Evolutionary conservation across 164 flowering plant species (phyloP).

Genomic region (Vitis cinerea): DNA sequence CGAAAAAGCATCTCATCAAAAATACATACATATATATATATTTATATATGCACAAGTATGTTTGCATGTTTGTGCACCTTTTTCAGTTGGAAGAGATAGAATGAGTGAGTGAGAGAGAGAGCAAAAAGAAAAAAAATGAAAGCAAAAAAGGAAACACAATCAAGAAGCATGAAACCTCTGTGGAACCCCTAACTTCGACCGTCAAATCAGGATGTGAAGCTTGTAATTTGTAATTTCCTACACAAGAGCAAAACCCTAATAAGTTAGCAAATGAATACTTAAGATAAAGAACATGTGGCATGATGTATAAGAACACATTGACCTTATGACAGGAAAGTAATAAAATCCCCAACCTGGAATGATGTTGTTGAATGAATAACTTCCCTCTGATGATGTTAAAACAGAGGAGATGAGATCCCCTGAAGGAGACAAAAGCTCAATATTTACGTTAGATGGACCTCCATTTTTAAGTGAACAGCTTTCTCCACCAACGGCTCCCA

Average conservation of each 20-base stretch:
- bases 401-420: conserved; percentile 67
- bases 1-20: not conserved
- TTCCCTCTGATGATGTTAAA: conserved; percentile 60
- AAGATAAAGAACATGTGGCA: not conserved
- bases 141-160: not conserved
- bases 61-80: too few relatives aligned
- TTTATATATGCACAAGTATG: too few relatives aligned
- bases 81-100: not conserved
- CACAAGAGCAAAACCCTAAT: not conserved
- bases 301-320: not conserved
- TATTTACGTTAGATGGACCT: conserved; percentile 78
- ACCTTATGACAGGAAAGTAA: not conserved
- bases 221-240: conserved; percentile 75
- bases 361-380: conserved; percentile 69
- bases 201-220: conserved; percentile 76
- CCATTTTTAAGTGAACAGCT: conserved; percentile 71
- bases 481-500: conserved; percentile 89
- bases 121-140: not conserved
- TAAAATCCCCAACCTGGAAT: conserved; percentile 62
- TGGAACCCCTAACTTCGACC: conserved; percentile 71
- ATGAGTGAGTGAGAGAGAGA: not conserved
- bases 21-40: not conserved
- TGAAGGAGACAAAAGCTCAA: conserved; percentile 67
- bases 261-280: too few relatives aligned
- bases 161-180: conserved; percentile 57